Evolutionary conservation across 2,329 filamentous ascomycete genomes (phyloP).

Genomic region (Colletotrichum nymphaeae): DNA sequence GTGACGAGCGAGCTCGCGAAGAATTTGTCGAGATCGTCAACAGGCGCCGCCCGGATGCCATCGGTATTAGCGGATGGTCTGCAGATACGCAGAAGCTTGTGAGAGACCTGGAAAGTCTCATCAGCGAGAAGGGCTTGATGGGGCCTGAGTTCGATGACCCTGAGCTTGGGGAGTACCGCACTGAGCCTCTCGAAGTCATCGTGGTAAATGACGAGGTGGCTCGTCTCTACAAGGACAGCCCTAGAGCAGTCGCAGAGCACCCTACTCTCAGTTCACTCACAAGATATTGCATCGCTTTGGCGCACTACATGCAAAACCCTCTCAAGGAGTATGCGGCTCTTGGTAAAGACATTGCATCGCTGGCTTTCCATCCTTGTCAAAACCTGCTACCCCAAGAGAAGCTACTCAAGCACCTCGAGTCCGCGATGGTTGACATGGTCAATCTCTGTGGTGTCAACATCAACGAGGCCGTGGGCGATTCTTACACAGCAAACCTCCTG

Average conservation of each 20-base stretch:
- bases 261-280: slow-evolving; percentile 82
- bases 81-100: slow-evolving; percentile 88
- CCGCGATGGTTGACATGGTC: slow-evolving; percentile 98
- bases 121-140: slow-evolving; percentile 81
- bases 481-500: slow-evolving; percentile 86
- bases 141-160: slow-evolving; percentile 85
- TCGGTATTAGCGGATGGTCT: slow-evolving; percentile 89
- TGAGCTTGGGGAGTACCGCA: slow-evolving; percentile 80
- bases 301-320: slow-evolving; percentile 93
- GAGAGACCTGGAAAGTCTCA: slow-evolving; percentile 81
- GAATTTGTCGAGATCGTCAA: slow-evolving; percentile 84
- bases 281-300: slow-evolving; percentile 90
- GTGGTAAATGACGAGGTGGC: slow-evolving; percentile 97
- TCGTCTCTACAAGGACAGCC: slow-evolving; percentile 93
- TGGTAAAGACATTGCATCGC: slow-evolving; percentile 86
- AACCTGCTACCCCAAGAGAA: slow-evolving; percentile 90
- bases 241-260: slow-evolving; percentile 82
- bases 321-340: slow-evolving; percentile 96
- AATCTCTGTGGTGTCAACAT: slow-evolving; percentile 96
- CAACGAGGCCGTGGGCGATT: slow-evolving; percentile 87
- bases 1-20: slow-evolving; percentile 74
- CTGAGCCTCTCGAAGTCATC: slow-evolving; percentile 86
- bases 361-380: slow-evolving; percentile 91
- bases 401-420: slow-evolving; percentile 86
- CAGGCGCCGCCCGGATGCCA: slow-evolving; percentile 86